Conservation (phyloP, 192 early-diverging fungal genomes). For the Haplosporangium gracile region DNA sequence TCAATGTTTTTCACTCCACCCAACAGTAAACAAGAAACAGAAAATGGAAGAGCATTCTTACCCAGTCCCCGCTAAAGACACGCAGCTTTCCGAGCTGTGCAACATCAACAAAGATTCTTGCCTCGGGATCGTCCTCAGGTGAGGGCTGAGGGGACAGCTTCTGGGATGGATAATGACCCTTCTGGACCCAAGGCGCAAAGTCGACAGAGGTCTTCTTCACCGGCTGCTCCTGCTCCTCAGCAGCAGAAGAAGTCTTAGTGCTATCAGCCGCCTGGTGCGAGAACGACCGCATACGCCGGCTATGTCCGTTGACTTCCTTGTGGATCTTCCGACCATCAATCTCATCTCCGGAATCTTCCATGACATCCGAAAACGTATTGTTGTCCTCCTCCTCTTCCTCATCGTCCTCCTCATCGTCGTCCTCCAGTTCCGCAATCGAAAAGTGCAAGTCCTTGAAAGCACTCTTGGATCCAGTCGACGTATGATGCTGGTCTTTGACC, state of each 20-base stretch:
- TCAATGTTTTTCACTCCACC: not conserved
- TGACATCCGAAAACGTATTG: conserved; percentile 47
- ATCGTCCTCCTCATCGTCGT: conserved; percentile 43
- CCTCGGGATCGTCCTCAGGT: conserved; percentile 68
- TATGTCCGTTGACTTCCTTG: conserved; percentile 23
- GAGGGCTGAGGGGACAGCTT: conserved; percentile 59
- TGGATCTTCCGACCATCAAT: conserved; percentile 55
- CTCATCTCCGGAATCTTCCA: conserved; percentile 53
- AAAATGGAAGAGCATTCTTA: conserved; percentile 12
- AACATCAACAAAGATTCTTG: conserved; percentile 65
- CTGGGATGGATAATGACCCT: conserved; percentile 53
- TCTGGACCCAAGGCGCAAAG: conserved; percentile 51
- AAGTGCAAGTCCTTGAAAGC: conserved; percentile 54
- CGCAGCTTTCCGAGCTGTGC: conserved; percentile 62
- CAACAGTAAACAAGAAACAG: not conserved
- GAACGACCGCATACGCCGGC: conserved; percentile 18
- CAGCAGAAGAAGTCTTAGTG: not conserved
- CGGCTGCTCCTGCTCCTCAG: conserved; percentile 18
- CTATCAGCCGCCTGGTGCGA: conserved; percentile 14
- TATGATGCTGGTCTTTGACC: conserved; percentile 33
- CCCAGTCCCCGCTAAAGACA: conserved; percentile 75
- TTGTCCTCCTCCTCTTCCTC: conserved; percentile 53
- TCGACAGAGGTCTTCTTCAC: conserved; percentile 31
- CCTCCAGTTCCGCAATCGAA: conserved; percentile 48
- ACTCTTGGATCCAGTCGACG: conserved; percentile 18